phyloP scores from a whole-genome alignment of 2,329 filamentous ascomycete species.

The Nemania serpens region DNA sequence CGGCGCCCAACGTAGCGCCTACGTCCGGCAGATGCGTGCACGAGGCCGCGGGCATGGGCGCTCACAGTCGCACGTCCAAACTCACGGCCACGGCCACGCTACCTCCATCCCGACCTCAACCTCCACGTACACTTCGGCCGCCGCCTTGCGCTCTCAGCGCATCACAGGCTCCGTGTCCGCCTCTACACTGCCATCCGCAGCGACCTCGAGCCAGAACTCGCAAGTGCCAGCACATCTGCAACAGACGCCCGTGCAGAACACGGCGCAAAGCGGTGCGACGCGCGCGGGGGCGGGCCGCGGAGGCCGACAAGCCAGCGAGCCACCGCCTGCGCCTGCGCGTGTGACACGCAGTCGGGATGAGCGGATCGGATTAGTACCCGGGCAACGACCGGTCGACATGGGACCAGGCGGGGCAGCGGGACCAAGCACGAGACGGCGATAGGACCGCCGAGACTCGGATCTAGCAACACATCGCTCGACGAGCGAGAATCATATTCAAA shows the following conservation, averaged over 20 bases:
- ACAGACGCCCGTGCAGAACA: slow-evolving; percentile 28
- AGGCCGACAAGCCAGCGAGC: slow-evolving; percentile 25
- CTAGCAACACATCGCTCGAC: neutral
- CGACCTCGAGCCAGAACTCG: neutral
- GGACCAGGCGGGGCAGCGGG: slow-evolving; percentile 18
- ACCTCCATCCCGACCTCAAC: slow-evolving; percentile 5
- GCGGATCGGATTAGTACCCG: slow-evolving; percentile 34
- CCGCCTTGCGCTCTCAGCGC: slow-evolving; percentile 24
- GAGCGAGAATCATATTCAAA: neutral
- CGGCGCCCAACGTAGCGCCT: slow-evolving; percentile 32
- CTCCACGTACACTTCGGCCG: slow-evolving; percentile 10
- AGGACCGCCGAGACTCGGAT: slow-evolving; percentile 25
- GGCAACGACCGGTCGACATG: slow-evolving; percentile 13
- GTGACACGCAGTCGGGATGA: slow-evolving; percentile 41
- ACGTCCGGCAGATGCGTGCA: slow-evolving; percentile 32
- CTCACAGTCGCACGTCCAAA: slow-evolving; percentile 15
- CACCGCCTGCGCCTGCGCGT: slow-evolving; percentile 30
- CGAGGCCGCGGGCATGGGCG: slow-evolving; percentile 22
- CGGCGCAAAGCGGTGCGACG: slow-evolving; percentile 6
- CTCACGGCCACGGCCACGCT: neutral
- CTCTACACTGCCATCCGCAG: slow-evolving; percentile 8
- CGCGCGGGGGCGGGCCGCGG: slow-evolving; percentile 18
- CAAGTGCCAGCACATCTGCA: slow-evolving; percentile 23
- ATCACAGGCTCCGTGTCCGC: slow-evolving; percentile 27
- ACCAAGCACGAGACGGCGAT: slow-evolving; percentile 27